These are phyloP conservation scores for Aureobasidium mangrovei DNA, from an alignment of 2,329 filamentous ascomycete genomes.

Conservation along the genomic window DNA sequence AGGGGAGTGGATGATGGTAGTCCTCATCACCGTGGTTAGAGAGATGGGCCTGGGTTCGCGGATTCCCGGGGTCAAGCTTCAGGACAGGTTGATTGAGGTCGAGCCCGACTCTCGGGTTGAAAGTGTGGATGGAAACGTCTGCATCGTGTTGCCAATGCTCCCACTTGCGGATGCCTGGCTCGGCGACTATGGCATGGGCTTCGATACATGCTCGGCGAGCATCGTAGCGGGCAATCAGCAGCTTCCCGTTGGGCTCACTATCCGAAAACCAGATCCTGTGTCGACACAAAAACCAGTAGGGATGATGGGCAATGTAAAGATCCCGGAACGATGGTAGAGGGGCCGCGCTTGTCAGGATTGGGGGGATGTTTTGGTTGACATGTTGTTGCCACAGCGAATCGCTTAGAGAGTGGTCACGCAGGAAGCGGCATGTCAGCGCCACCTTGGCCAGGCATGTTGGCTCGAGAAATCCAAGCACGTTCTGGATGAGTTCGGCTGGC, in stretches of 20 bases:
- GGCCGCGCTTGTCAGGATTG: slow-evolving; percentile 44
- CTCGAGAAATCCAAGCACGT: slow-evolving; percentile 59
- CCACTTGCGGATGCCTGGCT: slow-evolving; percentile 46
- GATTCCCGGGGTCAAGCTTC: slow-evolving; percentile 30
- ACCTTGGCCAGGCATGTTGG: slow-evolving; percentile 54
- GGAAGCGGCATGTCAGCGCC: slow-evolving; percentile 51
- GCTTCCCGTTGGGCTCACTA: slow-evolving; percentile 59
- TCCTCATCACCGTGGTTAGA: slow-evolving; percentile 15
- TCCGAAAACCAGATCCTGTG: slow-evolving; percentile 84
- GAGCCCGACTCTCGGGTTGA: slow-evolving; percentile 60
- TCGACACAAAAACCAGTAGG: slow-evolving; percentile 74
- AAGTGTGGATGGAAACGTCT: slow-evolving; percentile 61
- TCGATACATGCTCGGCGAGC: slow-evolving; percentile 65
- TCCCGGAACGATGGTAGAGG: slow-evolving; percentile 58
- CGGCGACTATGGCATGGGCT: slow-evolving; percentile 65
- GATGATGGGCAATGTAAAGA: slow-evolving; percentile 65
- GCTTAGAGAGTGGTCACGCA: slow-evolving; percentile 51
- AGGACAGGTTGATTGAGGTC: slow-evolving; percentile 65
- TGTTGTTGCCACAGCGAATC: slow-evolving; percentile 65
- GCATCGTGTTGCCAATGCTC: slow-evolving; percentile 57
- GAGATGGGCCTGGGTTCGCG: slow-evolving; percentile 17
- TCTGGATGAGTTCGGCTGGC: slow-evolving; percentile 65
- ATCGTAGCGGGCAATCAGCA: slow-evolving; percentile 72
- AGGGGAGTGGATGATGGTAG: slow-evolving; percentile 15
- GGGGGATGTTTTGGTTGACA: slow-evolving; percentile 60